phyloP scores from a whole-genome alignment of 23 red algal species.

The Chondrus crispus region DNA sequence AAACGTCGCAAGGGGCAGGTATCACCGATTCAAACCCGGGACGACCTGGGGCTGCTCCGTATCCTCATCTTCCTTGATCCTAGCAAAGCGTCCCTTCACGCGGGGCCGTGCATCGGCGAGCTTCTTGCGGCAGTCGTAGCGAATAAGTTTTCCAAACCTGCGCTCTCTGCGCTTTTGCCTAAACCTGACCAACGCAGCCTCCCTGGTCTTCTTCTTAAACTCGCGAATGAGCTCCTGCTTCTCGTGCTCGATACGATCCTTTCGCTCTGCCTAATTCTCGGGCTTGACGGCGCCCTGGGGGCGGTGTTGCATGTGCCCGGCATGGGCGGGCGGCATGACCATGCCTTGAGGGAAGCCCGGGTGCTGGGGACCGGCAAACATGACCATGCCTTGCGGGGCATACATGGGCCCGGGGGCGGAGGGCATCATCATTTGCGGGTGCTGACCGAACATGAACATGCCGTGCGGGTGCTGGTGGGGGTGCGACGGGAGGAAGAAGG shows the following conservation, averaged over 20 bases:
- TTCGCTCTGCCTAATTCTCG: constrained; percentile 35
- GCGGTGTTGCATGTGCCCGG: too few relatives aligned
- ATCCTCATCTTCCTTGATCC: constrained; percentile 38
- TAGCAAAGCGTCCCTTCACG: constrained; percentile 83
- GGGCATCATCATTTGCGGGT: constrained; percentile 40
- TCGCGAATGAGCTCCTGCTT: constrained; percentile 77
- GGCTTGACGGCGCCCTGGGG: constrained; percentile 12
- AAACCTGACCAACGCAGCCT: constrained; percentile 89
- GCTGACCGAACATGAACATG: constrained; percentile 47
- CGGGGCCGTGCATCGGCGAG: constrained; percentile 82
- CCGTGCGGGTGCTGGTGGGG: neutral
- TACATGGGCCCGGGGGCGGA: constrained; percentile 19
- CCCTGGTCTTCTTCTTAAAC: constrained; percentile 91
- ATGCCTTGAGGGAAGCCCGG: constrained; percentile 18
- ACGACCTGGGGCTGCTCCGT: constrained; percentile 42
- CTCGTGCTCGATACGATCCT: constrained; percentile 62
- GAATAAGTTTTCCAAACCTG: constrained; percentile 81
- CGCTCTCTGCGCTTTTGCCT: constrained; percentile 86
- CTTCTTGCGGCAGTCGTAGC: constrained; percentile 85
- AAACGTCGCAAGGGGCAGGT: too few relatives aligned
- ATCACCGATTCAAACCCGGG: neutral
- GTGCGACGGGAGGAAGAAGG: constrained; percentile 25
- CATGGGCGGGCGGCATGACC: constrained; percentile 41
- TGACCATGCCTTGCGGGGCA: constrained; percentile 44
- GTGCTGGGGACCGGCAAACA: constrained; percentile 60